Base-by-base conservation (phyloP, 306 rosid genomes). In the Aeschynomene evenia region DNA sequence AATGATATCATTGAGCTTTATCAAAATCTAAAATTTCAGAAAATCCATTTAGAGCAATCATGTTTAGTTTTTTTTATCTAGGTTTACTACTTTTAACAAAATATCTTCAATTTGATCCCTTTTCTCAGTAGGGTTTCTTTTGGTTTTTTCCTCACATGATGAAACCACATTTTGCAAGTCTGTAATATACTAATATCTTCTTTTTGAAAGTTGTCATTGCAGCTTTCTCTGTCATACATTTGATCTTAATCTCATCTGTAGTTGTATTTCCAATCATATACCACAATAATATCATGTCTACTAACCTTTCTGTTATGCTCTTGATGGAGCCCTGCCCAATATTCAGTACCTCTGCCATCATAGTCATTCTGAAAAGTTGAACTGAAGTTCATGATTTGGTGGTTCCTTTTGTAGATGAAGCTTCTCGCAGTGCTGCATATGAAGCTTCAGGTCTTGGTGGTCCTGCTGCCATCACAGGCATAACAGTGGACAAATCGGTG, bases 401-500 rank as follows among this genome's bases (percentile, higher is more conserved):
- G 37, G 66, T 57, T 18, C 40, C 68, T 33, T 70, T 37, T 72
- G 55, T 73, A 71, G 76, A 68, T 79, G 80, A 72, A 82, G 82
- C 40, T 39, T 72, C 78, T 36, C 85, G 43, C 51, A 58, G 29
- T 63, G 56, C 77, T 33, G 50, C 63, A 1, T 73, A 79, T 76
- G 85, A 73, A 80, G 61, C 78, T 34, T 31, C 73, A 4, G 70
- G 84, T 28, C 43, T 75, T 65, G 72, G 78, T 63, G 80, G 36
- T 36, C 75, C 81, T 64, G 53, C 82, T 45, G 85, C 78, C 23
- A 71, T 77, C 55, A 66, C 92, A 3, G 89, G 88, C 74, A 81
- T 94, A 72, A 77, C 89, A 3, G 90, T 91, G 21, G 92, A 91
- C 74, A 91, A 91, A 80, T 94, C 97, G 28, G 92, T 88, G 74